phyloP scores from a whole-genome alignment of 257 asterid genomes.

The Sherardia arvensis region DNA sequence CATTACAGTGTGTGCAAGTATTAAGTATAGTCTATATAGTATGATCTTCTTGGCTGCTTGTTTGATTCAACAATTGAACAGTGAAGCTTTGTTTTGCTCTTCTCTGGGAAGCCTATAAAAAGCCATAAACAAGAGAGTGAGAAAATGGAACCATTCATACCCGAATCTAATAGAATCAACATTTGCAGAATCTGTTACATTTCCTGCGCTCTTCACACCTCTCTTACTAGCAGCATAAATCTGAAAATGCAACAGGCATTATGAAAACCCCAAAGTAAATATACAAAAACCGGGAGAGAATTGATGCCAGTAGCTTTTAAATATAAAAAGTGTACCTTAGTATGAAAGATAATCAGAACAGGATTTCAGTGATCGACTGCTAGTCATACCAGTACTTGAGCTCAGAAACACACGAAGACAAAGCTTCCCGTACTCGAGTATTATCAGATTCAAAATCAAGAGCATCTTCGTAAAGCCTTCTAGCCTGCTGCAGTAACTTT shows the following conservation, averaged over 20 bases:
- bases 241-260: not conserved
- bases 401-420: slow-evolving; percentile 68
- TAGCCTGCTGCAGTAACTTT: slow-evolving; percentile 80
- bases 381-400: slow-evolving; percentile 51
- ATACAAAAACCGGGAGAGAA: not conserved
- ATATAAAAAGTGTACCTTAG: not conserved
- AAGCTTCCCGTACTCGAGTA: slow-evolving; percentile 45
- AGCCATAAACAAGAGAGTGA: not conserved
- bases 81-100: not conserved
- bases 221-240: not conserved
- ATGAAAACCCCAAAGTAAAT: not conserved
- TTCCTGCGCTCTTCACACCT: not conserved
- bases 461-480: slow-evolving; percentile 74
- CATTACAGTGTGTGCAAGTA: not conserved
- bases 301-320: not conserved
- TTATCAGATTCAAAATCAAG: slow-evolving; percentile 64
- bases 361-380: not conserved
- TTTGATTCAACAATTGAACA: not conserved
- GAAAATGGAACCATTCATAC: not conserved
- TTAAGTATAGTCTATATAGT: not conserved
- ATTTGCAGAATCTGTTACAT: not conserved
- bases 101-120: not conserved
- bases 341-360: not conserved
- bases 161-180: too few relatives aligned
- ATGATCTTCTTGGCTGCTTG: not conserved